These are phyloP conservation scores for Anisodus tanguticus DNA, from an alignment of 257 asterid species.

Conservation along the genomic window DNA sequence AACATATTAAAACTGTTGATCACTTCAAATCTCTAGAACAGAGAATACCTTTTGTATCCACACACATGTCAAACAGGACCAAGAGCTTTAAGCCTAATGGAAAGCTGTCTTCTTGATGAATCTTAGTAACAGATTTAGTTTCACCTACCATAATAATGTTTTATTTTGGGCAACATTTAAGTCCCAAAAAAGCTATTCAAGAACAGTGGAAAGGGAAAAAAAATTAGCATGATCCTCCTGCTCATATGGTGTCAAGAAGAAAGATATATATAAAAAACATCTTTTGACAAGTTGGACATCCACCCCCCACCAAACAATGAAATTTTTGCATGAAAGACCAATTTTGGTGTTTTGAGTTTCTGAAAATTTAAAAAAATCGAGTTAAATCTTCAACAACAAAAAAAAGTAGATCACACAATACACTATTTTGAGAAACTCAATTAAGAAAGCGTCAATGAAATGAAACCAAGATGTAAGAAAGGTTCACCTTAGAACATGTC, in stretches of 20 bases:
- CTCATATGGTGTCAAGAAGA: not conserved
- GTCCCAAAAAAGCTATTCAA: not conserved
- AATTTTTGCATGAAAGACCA: not conserved
- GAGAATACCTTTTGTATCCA: not conserved
- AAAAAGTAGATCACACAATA: too few relatives aligned
- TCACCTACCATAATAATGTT: not conserved
- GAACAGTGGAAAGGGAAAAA: not conserved
- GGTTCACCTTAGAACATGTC: not conserved
- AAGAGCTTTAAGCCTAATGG: not conserved
- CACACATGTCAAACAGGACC: not conserved
- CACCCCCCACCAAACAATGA: not conserved
- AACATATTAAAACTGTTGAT: not conserved
- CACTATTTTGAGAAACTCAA: not conserved
- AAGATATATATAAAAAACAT: not conserved
- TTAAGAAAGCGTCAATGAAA: not conserved
- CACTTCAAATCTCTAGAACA: not conserved
- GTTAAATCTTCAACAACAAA: too few relatives aligned
- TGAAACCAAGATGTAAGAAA: not conserved
- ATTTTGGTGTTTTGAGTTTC: not conserved
- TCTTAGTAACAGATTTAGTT: not conserved
- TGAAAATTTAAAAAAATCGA: not conserved
- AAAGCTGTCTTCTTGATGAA: not conserved
- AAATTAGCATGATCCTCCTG: not conserved
- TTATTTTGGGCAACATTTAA: constrained; percentile 3
- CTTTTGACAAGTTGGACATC: not conserved